Evolutionary conservation across 129 eudicot species (phyloP), one percentile per base, ranked within the genome.

Genomic region (Scalesia atractyloides): DNA sequence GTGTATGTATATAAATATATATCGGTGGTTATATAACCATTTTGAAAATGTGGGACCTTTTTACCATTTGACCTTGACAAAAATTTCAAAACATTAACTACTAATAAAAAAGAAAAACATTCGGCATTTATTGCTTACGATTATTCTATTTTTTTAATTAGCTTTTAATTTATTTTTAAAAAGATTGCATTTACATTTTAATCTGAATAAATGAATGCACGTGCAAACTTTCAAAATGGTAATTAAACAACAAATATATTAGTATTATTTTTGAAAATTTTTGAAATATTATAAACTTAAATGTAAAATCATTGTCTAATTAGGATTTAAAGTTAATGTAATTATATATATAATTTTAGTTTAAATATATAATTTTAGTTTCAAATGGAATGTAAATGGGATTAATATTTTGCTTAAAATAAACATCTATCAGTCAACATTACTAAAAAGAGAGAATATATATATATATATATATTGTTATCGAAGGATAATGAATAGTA

Each of bases 51-150:
- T 70, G 66, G 76, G 51, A 14, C 76, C n/a, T 5, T 36, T 36
- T 30, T 61, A 3, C 7, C 46, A 49, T 77, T 70, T 78, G 82
- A 70, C 82, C 64, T 62, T 77, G 37, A 70, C 67, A 78, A 24
- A 69, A 36, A 49, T 70, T 76, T 70, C 76, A 70, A 77, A 16
- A 62, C 24, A 70, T 77, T 77, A 37, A 77, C 57, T 11, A 51
- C 26, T 12, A 26, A 19, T 48, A 60, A 19, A 51, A 44, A 76
- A 15, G 14, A 24, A 50, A 24, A 53, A 16, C 36, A 22, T 10
- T 75, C 22, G 13, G 66, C 58, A 77, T 70, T 77, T 62, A 62
- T 24, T 77, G 65, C 67, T 14, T 12, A 18, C 34, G 0, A 73
- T 66, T 43, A 43, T 30, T 47, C n/a, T 16, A 67, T 67, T 47